These are phyloP conservation scores for Fusarium longipes DNA, from an alignment of 2,329 filamentous ascomycete genomes.

Conservation along the genomic window DNA sequence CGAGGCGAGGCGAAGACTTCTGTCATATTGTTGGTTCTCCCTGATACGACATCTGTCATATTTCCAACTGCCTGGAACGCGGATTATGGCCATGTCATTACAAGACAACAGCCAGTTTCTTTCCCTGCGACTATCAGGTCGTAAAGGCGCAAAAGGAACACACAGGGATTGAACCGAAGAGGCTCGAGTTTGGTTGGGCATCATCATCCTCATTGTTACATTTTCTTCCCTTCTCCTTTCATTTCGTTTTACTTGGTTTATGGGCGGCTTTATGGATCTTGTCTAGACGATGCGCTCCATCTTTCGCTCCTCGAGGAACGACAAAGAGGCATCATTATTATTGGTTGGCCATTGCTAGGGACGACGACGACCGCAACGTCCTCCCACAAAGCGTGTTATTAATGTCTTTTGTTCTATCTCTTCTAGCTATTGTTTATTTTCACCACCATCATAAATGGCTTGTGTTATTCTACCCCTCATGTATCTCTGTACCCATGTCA, in stretches of 20 bases:
- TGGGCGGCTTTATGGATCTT: constrained; percentile 20
- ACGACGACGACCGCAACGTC: constrained; percentile 3
- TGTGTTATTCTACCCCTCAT: constrained; percentile 8
- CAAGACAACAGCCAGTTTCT: constrained; percentile 15
- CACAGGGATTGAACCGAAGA: constrained; percentile 3
- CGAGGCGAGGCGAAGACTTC: neutral
- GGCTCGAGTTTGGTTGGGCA: constrained; percentile 1
- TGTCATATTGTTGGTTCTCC: constrained; percentile 27
- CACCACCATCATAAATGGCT: constrained; percentile 20
- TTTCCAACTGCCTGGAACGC: constrained; percentile 34
- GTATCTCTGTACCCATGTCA: constrained; percentile 6
- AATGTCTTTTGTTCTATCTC: constrained; percentile 2
- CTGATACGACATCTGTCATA: constrained; percentile 2
- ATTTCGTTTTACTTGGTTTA: neutral
- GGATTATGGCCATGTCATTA: neutral
- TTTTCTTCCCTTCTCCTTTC: neutral
- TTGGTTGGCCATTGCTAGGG: constrained; percentile 16
- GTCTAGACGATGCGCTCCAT: constrained; percentile 36
- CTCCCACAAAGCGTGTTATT: constrained; percentile 27
- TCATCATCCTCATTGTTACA: neutral
- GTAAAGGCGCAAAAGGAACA: constrained; percentile 25
- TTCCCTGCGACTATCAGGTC: constrained; percentile 33
- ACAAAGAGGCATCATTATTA: constrained; percentile 36
- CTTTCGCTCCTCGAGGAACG: constrained; percentile 23
- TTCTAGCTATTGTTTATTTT: constrained; percentile 4